Conservation (phyloP, 208 protist species). For the Balamuthia mandrillaris region DNA sequence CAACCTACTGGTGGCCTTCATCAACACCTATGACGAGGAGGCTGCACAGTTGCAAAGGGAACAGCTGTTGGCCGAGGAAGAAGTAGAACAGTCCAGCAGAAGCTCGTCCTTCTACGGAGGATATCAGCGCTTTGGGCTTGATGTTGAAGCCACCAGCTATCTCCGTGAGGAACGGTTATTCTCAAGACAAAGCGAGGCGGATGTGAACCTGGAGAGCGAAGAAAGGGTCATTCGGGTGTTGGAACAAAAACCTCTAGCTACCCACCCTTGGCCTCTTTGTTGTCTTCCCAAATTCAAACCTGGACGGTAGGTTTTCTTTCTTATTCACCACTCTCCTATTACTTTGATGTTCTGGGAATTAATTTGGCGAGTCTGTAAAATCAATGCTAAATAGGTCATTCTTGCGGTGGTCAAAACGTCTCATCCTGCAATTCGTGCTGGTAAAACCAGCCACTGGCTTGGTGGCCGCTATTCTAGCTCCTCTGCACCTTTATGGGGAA, state of each 20-base stretch:
- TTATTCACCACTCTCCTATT: neutral
- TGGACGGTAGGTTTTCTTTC: neutral
- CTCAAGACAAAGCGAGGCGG: no score
- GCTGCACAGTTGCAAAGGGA: no score
- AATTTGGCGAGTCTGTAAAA: constrained; percentile 27
- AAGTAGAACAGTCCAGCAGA: no score
- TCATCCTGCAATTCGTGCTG: constrained; percentile 81
- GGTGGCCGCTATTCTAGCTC: no score
- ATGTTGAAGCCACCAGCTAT: no score
- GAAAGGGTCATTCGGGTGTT: constrained; percentile 72
- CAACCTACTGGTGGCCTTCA: constrained; percentile 81
- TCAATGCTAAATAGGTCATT: constrained; percentile 60
- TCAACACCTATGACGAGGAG: neutral
- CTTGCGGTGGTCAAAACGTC: constrained; percentile 80
- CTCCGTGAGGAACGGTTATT: no score
- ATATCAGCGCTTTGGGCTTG: no score
- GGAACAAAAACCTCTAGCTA: constrained; percentile 42
- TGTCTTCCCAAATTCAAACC: constrained; percentile 62
- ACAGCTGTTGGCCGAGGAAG: no score
- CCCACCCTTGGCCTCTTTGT: constrained; percentile 71
- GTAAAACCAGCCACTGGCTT: constrained; percentile 77
- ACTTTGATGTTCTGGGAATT: neutral
- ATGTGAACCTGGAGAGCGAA: constrained; percentile 84
- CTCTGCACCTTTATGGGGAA: constrained; percentile 73
- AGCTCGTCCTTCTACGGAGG: no score